Base-by-base conservation (phyloP, 106 monocot species). In the Dioscorea zingiberensis region DNA sequence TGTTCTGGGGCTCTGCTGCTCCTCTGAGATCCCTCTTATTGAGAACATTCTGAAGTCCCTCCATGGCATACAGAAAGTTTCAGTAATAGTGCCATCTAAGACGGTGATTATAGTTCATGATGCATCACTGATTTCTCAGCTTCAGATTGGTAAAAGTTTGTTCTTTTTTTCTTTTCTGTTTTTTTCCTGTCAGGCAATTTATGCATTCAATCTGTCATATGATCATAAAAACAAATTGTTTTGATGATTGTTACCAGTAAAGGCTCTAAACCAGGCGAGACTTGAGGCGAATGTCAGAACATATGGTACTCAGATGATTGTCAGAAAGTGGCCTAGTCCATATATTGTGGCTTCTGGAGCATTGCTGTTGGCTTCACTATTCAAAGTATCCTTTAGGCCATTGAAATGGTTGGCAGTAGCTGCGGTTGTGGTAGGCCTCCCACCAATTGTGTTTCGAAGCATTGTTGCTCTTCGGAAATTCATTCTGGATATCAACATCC, bases 41-140 rank as follows among this genome's bases (percentile, higher is more conserved):
- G 90, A 90, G 83, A 90, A 76, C 45, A 87, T 90, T 32, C 66
- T 94, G 38, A 48, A 55, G 26, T 74, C 83, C 2, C 47, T 94
- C 44, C 76, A 80, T 0, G 94, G 90, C 2, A 51, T 94, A 27
- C 63, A 80, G 46, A 73, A 80, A 48, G 81, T 94, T 17, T 71
- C 87, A 2, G 85, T 94, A 18, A 77, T 90, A 28, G 85, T 94
- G 15, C 75, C 94, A 12, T 87, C 94, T 0, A 90, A 71, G 60
- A 94, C 90, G 0, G 94, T 94, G 45, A 78, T 90, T 17, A 90
- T 94, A 29, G 73, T 87, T 23, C 94, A 94, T 57, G 90, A 94
- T 60, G 15, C 22, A 56, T 46, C 28, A 24, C 73, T 74, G 63
- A 77, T 90, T 62, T 83, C 87, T n/a, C 94, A 80, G 62, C 48